Percentiles rank a stretch among this genome's conserved stretches.
Conservation (phyloP, 2,329 filamentous ascomycete species). For the Ramularia endophylla region DNA sequence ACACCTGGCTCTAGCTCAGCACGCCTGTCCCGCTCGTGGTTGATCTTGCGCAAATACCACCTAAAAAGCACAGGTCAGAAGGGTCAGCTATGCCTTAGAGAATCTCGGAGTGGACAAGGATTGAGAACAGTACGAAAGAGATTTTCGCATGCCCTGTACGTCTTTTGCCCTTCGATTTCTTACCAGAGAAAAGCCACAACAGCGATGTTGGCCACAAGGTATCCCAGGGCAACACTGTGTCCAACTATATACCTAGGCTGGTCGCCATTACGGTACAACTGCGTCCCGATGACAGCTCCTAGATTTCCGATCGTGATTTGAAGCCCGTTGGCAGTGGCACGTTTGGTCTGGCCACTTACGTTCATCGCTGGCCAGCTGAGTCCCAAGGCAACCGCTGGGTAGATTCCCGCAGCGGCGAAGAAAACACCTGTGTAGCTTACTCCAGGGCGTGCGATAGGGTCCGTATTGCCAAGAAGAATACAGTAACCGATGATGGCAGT, state of each 20-base stretch:
- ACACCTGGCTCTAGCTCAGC: slow-evolving; percentile 44
- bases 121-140: too few relatives aligned
- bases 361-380: slow-evolving; percentile 68
- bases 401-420: slow-evolving; percentile 53
- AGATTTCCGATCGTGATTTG: slow-evolving; percentile 67
- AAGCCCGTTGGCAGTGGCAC: slow-evolving; percentile 62
- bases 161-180: too few relatives aligned
- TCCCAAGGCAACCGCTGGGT: slow-evolving; percentile 57
- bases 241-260: slow-evolving; percentile 60
- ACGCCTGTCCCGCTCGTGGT: slow-evolving; percentile 45
- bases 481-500: slow-evolving; percentile 35
- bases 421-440: slow-evolving; percentile 37
- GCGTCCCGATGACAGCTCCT: slow-evolving; percentile 63
- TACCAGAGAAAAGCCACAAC: slow-evolving; percentile 51
- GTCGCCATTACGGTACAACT: slow-evolving; percentile 58
- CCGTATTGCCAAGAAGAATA: slow-evolving; percentile 31
- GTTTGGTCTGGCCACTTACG: slow-evolving; percentile 60
- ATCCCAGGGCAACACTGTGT: slow-evolving; percentile 60
- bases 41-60: slow-evolving; percentile 52
- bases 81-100: too few relatives aligned
- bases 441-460: slow-evolving; percentile 37
- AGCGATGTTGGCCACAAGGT: slow-evolving; percentile 53
- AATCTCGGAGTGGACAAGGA: too few relatives aligned
- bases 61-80: too few relatives aligned
- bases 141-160: too few relatives aligned